Evolutionary conservation across 768 basidiomycete genomes (phyloP).

Genomic region (Naganishia antarctica): DNA sequence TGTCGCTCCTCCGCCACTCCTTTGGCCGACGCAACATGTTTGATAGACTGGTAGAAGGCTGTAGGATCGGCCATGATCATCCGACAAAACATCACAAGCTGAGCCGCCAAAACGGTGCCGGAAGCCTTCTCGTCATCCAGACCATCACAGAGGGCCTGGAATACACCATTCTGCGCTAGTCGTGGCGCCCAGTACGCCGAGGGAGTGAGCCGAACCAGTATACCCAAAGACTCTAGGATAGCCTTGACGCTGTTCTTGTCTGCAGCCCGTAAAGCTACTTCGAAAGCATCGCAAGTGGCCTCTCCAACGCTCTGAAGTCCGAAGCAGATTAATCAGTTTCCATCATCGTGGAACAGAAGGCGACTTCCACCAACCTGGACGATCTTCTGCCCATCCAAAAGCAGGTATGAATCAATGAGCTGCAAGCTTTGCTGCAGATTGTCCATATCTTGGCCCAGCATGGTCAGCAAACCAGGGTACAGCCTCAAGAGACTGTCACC

Average conservation of each 20-base stretch:
- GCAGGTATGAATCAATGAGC: slow-evolving; percentile 44
- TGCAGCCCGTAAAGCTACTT: slow-evolving; percentile 30
- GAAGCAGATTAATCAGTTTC: background rate
- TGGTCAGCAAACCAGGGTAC: slow-evolving; percentile 38
- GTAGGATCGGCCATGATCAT: slow-evolving; percentile 41
- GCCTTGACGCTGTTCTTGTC: slow-evolving; percentile 34
- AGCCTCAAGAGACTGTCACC: slow-evolving; percentile 41
- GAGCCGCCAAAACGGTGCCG: slow-evolving; percentile 42
- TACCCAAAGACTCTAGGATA: slow-evolving; percentile 36
- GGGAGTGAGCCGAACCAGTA: slow-evolving; percentile 36
- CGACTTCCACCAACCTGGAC: background rate
- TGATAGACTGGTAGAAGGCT: slow-evolving; percentile 39
- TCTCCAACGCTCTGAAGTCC: slow-evolving; percentile 32
- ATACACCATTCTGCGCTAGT: slow-evolving; percentile 39
- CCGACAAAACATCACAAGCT: slow-evolving; percentile 40
- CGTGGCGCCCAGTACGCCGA: slow-evolving; percentile 31
- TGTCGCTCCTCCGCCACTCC: slow-evolving; percentile 36
- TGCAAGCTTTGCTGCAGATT: slow-evolving; percentile 32
- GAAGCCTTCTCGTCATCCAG: slow-evolving; percentile 48
- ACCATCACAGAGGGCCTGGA: slow-evolving; percentile 38
- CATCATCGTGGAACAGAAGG: background rate
- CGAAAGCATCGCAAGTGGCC: slow-evolving; percentile 32
- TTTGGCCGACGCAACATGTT: slow-evolving; percentile 18
- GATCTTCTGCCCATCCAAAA: slow-evolving; percentile 37
- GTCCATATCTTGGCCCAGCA: slow-evolving; percentile 44